Percentiles rank a stretch among this genome's conserved stretches.
These are phyloP conservation scores for Penicillium corylophilum DNA, from an alignment of 2,329 filamentous ascomycete species.

Conservation along the genomic window DNA sequence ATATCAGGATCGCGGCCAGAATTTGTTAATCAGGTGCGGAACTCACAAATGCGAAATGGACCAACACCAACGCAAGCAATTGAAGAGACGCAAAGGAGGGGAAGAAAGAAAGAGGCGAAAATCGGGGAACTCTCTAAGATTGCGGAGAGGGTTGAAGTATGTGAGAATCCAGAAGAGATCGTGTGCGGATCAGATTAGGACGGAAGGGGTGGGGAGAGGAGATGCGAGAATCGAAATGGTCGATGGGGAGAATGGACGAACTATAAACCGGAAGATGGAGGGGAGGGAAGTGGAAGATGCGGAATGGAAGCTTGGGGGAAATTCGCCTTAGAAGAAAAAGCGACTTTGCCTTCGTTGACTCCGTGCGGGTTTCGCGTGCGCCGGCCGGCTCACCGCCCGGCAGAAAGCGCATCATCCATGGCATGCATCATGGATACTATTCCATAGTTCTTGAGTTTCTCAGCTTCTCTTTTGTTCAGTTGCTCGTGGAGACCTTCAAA, in stretches of 20 bases:
- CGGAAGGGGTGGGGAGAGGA: slow-evolving; percentile 17
- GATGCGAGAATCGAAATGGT: slow-evolving; percentile 17
- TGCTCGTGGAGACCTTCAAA: too few relatives aligned
- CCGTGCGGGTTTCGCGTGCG: slow-evolving; percentile 27
- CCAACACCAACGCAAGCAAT: slow-evolving; percentile 23
- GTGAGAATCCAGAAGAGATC: slow-evolving; percentile 21
- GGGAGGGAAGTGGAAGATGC: slow-evolving; percentile 14
- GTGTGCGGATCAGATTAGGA: slow-evolving; percentile 29
- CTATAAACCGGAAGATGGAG: slow-evolving; percentile 9
- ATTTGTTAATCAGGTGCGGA: background rate
- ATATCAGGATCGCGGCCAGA: slow-evolving; percentile 3
- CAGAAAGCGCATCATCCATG: slow-evolving; percentile 16
- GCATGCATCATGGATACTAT: too few relatives aligned
- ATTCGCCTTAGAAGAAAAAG: slow-evolving; percentile 30
- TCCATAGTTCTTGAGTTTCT: background rate
- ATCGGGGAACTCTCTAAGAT: slow-evolving; percentile 8
- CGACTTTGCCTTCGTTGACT: slow-evolving; percentile 23
- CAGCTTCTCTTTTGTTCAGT: background rate
- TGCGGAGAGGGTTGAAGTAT: slow-evolving; percentile 23
- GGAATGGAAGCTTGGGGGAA: slow-evolving; percentile 22
- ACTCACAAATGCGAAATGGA: slow-evolving; percentile 34
- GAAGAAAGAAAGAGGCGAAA: slow-evolving; percentile 14
- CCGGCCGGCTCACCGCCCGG: slow-evolving; percentile 25
- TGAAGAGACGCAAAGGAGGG: slow-evolving; percentile 13
- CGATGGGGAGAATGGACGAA: slow-evolving; percentile 9